Percentiles rank a stretch among this genome's conserved stretches.
These are phyloP conservation scores for Neonectria coccinea DNA, from an alignment of 2,329 filamentous ascomycete species.

Conservation along the genomic window DNA sequence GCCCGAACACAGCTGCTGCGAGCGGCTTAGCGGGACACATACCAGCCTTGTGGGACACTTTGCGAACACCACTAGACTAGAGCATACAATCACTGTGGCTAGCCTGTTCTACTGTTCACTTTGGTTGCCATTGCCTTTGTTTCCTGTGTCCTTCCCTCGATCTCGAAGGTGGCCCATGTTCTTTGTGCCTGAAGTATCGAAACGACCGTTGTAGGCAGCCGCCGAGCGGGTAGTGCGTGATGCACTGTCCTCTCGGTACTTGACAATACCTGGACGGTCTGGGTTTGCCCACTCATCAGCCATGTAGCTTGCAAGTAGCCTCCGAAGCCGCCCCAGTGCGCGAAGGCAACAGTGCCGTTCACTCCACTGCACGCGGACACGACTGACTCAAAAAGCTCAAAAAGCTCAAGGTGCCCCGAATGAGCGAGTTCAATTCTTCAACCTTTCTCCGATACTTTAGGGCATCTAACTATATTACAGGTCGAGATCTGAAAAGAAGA, in stretches of 20 bases:
- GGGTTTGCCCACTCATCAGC: neutral
- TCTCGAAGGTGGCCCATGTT: neutral
- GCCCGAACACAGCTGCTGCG: too few relatives aligned
- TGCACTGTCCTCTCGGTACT: neutral
- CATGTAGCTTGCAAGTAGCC: neutral
- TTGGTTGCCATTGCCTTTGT: neutral
- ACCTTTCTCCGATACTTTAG: neutral
- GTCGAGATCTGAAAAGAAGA: neutral
- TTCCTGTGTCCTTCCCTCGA: neutral
- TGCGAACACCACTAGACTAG: neutral
- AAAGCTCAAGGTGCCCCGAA: neutral
- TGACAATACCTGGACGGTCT: neutral
- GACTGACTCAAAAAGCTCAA: conserved; percentile 5
- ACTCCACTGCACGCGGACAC: conserved; percentile 18
- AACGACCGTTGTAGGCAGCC: neutral
- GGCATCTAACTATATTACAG: neutral
- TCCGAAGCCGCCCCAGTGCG: neutral
- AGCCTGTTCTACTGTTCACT: neutral
- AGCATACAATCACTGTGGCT: neutral
- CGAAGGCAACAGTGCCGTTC: conserved; percentile 37
- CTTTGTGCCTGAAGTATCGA: neutral
- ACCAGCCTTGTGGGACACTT: too few relatives aligned
- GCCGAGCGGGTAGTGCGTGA: neutral
- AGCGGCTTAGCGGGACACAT: too few relatives aligned
- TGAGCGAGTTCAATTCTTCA: neutral